These are phyloP conservation scores for Tephrocybe sp. DNA, from an alignment of 768 basidiomycete species.

Conservation along the genomic window DNA sequence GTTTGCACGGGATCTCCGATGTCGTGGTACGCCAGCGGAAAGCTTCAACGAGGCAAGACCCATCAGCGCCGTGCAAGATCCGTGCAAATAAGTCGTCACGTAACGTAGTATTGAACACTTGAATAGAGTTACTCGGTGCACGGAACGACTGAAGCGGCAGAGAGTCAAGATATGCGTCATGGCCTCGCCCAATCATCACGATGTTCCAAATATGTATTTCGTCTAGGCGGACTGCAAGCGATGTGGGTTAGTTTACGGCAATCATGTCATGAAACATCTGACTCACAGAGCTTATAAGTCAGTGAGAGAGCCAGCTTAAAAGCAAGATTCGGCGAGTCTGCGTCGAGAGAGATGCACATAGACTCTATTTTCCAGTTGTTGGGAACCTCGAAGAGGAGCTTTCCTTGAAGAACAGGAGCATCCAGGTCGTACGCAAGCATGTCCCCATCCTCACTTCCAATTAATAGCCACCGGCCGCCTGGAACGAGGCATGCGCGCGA, in stretches of 20 bases:
- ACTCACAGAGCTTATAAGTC: not conserved
- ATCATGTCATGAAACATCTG: not conserved
- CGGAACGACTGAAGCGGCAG: conserved; percentile 2
- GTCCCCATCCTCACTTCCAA: not conserved
- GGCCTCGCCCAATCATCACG: not conserved
- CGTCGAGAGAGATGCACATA: conserved; percentile 6
- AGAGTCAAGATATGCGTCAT: conserved; percentile 3
- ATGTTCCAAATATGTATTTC: conserved; percentile 7
- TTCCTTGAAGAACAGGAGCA: not conserved
- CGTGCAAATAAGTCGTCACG: conserved; percentile 7
- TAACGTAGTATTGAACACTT: not conserved
- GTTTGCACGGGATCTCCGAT: not conserved
- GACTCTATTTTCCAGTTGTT: not conserved
- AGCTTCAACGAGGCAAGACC: not conserved
- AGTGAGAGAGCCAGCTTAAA: conserved; percentile 7
- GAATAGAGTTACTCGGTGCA: not conserved
- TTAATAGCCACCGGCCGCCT: conserved; percentile 10
- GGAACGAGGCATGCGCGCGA: conserved; percentile 7
- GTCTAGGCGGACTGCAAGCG: not conserved
- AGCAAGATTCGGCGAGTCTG: conserved; percentile 1
- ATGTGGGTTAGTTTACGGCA: not conserved
- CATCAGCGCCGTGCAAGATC: not conserved
- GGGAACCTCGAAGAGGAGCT: conserved; percentile 1
- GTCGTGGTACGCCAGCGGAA: conserved; percentile 5
- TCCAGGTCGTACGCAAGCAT: conserved; percentile 9